Conservation (phyloP, 345 rosid genomes). For the Syzygium oleosum region DNA sequence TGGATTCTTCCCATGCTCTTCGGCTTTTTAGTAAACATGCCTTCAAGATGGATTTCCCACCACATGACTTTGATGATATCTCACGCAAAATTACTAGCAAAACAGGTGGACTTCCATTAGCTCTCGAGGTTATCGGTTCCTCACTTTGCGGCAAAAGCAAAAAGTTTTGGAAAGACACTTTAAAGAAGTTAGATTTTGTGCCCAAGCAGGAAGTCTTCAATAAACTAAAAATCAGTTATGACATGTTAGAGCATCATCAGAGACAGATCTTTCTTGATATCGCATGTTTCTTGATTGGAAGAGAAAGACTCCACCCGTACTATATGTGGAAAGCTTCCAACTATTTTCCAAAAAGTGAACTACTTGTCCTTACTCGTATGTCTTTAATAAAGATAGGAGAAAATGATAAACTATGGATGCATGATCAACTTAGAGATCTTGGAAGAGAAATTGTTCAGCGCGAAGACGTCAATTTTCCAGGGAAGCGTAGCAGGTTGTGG, state of each 20-base stretch:
- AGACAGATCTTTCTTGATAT: neutral
- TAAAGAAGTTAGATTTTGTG: neutral
- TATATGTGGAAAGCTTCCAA: neutral
- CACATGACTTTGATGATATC: neutral
- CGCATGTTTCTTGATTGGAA: neutral
- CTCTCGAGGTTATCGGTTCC: neutral
- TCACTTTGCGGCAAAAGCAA: neutral
- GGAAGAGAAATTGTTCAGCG: neutral
- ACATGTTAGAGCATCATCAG: neutral
- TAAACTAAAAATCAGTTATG: neutral
- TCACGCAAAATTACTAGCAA: neutral
- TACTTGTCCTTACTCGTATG: neutral
- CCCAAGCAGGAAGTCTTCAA: neutral
- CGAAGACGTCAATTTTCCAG: neutral
- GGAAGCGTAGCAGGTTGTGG: neutral
- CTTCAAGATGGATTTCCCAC: neutral
- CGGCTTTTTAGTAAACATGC: neutral
- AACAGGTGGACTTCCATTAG: neutral
- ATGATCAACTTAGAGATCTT: neutral
- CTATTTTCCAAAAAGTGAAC: neutral
- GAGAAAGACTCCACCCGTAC: accelerated
- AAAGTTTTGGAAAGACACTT: neutral
- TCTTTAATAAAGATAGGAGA: neutral
- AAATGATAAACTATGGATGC: neutral
- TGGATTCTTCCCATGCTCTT: neutral